These are phyloP conservation scores for Candida tropicalis DNA, from an alignment of 1,139 yeast genomes.

Conservation along the genomic window DNA sequence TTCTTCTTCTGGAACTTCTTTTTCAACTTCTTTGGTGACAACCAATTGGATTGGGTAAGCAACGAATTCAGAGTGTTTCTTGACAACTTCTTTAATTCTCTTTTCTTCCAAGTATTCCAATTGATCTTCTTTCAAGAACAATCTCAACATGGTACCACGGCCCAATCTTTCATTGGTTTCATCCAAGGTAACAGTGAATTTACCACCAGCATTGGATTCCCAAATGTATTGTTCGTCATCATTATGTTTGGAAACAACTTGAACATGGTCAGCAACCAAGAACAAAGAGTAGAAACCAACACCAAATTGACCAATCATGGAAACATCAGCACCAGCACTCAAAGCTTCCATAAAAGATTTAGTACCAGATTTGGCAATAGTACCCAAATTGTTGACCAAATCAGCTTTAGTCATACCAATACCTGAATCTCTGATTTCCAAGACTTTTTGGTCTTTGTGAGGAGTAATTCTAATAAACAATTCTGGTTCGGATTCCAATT, in stretches of 20 bases:
- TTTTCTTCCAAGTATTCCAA: conserved; percentile 98
- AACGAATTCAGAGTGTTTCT: conserved; percentile 99
- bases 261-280: conserved; percentile 99
- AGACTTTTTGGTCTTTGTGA: conserved; percentile 87
- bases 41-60: conserved; percentile 98
- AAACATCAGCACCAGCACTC: conserved; percentile 99
- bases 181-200: conserved; percentile 94
- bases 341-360: conserved; percentile 99
- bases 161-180: conserved; percentile 81
- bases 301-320: conserved; percentile 99
- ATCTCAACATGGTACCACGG: conserved; percentile 95
- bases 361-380: conserved; percentile 99
- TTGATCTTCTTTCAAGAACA: conserved; percentile 98
- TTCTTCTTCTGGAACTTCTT: conserved; percentile 82
- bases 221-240: conserved; percentile 99
- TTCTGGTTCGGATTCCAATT: conserved; percentile 94
- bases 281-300: conserved; percentile 99
- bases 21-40: conserved; percentile 98
- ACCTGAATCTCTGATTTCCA: conserved; percentile 99
- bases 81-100: conserved; percentile 98
- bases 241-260: conserved; percentile 97
- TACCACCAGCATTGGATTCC: conserved; percentile 99
- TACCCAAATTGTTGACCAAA: conserved; percentile 98
- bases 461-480: conserved; percentile 97
- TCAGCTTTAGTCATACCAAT: conserved; percentile 99